phyloP scores from a whole-genome alignment of 192 early-diverging fungal genomes.

The Phlyctochytrium arcticum region DNA sequence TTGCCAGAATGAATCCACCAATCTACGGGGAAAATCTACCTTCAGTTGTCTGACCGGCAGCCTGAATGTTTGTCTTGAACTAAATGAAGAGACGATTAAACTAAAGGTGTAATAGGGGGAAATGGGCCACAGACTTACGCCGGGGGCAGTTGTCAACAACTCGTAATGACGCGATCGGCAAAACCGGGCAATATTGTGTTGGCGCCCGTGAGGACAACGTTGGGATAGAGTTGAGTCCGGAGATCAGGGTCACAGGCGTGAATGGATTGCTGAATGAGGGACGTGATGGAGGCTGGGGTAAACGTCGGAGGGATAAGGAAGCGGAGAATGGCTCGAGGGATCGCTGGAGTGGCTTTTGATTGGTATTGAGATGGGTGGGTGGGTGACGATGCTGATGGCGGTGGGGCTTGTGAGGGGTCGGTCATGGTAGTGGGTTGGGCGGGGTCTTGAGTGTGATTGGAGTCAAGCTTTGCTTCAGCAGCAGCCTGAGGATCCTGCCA shows the following conservation, averaged over 20 bases:
- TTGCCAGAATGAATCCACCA: slow-evolving; percentile 92
- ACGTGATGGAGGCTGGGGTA: slow-evolving; percentile 51
- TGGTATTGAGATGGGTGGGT: neutral
- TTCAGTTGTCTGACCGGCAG: slow-evolving; percentile 73
- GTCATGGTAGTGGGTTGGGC: neutral
- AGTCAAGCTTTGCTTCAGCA: no score
- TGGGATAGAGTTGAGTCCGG: slow-evolving; percentile 72
- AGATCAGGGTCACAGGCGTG: slow-evolving; percentile 81
- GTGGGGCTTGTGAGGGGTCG: neutral
- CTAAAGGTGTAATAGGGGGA: no score
- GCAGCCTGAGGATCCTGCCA: no score
- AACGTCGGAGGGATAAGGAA: neutral
- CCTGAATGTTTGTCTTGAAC: slow-evolving; percentile 78
- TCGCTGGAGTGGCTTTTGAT: neutral
- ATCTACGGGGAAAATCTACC: slow-evolving; percentile 92
- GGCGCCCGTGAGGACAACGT: slow-evolving; percentile 88
- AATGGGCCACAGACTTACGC: slow-evolving; percentile 44
- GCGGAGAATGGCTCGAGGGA: neutral
- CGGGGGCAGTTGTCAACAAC: slow-evolving; percentile 57
- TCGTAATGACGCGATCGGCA: slow-evolving; percentile 76
- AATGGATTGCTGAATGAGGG: slow-evolving; percentile 72
- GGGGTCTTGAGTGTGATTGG: no score
- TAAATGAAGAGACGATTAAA: slow-evolving; percentile 14
- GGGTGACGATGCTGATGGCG: no score
- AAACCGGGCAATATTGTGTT: slow-evolving; percentile 84